A percentile compares a stretch with the other conserved stretches of the same genome.
These are phyloP conservation scores for Senna siamea DNA, from an alignment of 306 rosid species.

Conservation along the genomic window DNA sequence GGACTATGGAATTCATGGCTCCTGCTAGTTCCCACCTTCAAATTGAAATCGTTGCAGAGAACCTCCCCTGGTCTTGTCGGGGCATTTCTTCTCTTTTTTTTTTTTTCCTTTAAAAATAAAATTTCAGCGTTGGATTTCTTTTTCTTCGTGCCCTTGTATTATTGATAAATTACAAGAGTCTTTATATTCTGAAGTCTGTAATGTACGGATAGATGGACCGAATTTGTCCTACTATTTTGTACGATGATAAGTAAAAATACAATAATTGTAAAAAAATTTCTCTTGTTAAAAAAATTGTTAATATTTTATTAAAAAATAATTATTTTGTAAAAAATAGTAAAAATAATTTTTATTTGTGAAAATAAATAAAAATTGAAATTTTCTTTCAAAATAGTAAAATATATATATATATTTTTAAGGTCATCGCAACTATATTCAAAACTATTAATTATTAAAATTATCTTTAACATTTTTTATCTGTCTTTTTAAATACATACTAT, in stretches of 20 bases:
- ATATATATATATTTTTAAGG: too few relatives aligned
- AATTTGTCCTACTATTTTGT: neutral
- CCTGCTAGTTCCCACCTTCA: constrained; percentile 28
- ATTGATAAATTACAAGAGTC: neutral
- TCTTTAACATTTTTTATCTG: too few relatives aligned
- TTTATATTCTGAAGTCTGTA: neutral
- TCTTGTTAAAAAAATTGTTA: neutral
- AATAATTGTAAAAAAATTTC: neutral
- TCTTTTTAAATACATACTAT: too few relatives aligned
- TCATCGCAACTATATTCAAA: too few relatives aligned
- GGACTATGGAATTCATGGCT: constrained; percentile 22
- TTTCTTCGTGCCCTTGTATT: neutral
- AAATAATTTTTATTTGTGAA: too few relatives aligned
- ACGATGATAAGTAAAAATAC: neutral
- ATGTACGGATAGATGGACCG: neutral
- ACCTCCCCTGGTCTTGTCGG: constrained; percentile 26
- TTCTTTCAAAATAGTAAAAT: too few relatives aligned
- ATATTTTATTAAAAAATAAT: too few relatives aligned
- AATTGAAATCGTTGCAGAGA: constrained; percentile 23
- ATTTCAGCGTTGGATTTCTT: neutral
- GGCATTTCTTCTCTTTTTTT: neutral
- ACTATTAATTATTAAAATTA: too few relatives aligned
- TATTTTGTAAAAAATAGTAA: too few relatives aligned
- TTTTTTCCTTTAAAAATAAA: neutral
- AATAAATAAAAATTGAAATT: too few relatives aligned